A percentile compares a stretch with the other conserved stretches of the same genome.
Conservation (phyloP, 345 rosid species). For the Moricandia arvensis region DNA sequence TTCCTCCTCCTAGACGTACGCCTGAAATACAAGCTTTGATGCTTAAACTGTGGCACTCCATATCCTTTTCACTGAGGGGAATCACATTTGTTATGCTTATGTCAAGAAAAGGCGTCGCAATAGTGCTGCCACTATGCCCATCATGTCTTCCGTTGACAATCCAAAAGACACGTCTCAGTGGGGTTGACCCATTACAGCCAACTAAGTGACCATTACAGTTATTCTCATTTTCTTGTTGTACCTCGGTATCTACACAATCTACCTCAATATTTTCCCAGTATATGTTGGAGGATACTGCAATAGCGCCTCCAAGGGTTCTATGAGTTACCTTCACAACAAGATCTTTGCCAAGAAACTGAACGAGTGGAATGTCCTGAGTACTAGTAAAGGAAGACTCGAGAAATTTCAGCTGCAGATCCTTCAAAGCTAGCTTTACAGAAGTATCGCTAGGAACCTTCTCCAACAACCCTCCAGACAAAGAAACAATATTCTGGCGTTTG, state of each 20-base stretch:
- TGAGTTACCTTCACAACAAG: slow-evolving; percentile 74
- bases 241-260: slow-evolving; percentile 74
- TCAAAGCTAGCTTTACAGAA: slow-evolving; percentile 70
- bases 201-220: slow-evolving; percentile 45
- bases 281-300: slow-evolving; percentile 79
- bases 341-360: slow-evolving; percentile 78
- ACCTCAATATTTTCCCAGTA: slow-evolving; percentile 79
- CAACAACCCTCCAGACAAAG: slow-evolving; percentile 53
- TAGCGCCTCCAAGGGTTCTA: slow-evolving; percentile 96
- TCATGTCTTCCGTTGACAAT: slow-evolving; percentile 54
- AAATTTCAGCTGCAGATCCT: slow-evolving; percentile 76
- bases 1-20: slow-evolving; percentile 92
- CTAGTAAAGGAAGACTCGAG: slow-evolving; percentile 61
- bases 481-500: slow-evolving; percentile 43
- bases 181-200: slow-evolving; percentile 44
- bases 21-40: slow-evolving; percentile 77
- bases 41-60: slow-evolving; percentile 80
- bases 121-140: slow-evolving; percentile 39
- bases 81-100: slow-evolving; percentile 70
- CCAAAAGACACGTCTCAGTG: slow-evolving; percentile 87
- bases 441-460: slow-evolving; percentile 96
- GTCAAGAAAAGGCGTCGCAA: slow-evolving; percentile 63
- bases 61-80: slow-evolving; percentile 79
- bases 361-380: slow-evolving; percentile 73
- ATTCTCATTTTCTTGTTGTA: slow-evolving; percentile 43